These are phyloP conservation scores for Symbiotaphrina buchneri DNA, from an alignment of 495 filamentous ascomycete genomes.

Conservation along the genomic window DNA sequence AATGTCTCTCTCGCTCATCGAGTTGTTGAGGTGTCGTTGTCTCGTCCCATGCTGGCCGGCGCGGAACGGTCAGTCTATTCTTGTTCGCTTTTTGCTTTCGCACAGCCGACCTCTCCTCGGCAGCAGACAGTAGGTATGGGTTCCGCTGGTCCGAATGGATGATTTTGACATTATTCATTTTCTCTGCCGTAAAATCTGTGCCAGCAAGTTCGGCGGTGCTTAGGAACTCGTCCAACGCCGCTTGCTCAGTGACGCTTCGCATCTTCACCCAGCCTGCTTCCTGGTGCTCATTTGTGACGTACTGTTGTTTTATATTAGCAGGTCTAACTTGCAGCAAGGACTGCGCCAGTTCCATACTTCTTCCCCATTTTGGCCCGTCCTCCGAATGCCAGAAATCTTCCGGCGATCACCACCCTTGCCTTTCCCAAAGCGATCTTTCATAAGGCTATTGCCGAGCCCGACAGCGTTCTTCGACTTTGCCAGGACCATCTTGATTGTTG, in stretches of 20 bases:
- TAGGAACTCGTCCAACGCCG: conserved; percentile 70
- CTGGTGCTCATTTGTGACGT: conserved; percentile 42
- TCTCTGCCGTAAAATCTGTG: conserved; percentile 97
- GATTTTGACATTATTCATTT: conserved; percentile 95
- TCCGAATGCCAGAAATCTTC: conserved; percentile 33
- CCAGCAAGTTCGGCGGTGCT: conserved; percentile 83
- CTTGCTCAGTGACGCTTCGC: conserved; percentile 96
- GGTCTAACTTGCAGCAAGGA: not conserved
- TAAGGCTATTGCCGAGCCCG: conserved; percentile 76
- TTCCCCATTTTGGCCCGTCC: conserved; percentile 36
- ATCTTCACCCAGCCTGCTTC: conserved; percentile 85
- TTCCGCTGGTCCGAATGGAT: conserved; percentile 91
- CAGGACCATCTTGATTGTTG: conserved; percentile 57
- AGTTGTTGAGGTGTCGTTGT: conserved; percentile 63
- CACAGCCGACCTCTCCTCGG: conserved; percentile 58
- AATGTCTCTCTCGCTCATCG: conserved; percentile 55
- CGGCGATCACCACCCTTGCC: conserved; percentile 56
- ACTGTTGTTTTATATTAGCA: conserved; percentile 15
- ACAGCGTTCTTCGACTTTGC: conserved; percentile 90
- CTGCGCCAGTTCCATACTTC: conserved; percentile 9
- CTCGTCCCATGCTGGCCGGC: conserved; percentile 74
- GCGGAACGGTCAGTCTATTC: conserved; percentile 62
- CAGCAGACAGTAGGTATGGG: conserved; percentile 71
- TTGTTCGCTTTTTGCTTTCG: conserved; percentile 67
- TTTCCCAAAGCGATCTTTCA: conserved; percentile 86